A percentile compares a stretch with the other conserved stretches of the same genome.
phyloP scores from a whole-genome alignment of 352 stramenopile species.

The Globisporangium polare region DNA sequence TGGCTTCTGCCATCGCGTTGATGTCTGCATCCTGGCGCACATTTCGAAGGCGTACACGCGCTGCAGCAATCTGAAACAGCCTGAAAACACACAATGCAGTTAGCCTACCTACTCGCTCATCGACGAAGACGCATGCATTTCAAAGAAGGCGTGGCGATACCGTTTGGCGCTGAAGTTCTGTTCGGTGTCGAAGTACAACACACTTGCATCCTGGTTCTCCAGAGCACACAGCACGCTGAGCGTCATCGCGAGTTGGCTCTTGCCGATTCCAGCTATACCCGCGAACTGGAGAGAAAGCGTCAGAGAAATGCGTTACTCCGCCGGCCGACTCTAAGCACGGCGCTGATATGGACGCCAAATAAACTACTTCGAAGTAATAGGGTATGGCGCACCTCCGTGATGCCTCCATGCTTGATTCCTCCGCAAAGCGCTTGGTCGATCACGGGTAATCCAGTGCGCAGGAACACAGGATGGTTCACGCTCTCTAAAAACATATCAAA shows the following conservation, averaged over 20 bases:
- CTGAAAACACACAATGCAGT: conserved; percentile 15
- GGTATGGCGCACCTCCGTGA: conserved; percentile 38
- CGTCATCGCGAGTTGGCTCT: conserved; percentile 75
- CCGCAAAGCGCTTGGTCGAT: conserved; percentile 66
- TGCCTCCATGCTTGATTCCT: conserved; percentile 45
- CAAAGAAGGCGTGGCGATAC: too few relatives aligned
- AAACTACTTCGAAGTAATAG: too few relatives aligned
- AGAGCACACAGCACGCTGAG: conserved; percentile 62
- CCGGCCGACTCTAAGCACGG: neutral
- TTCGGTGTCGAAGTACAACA: conserved; percentile 73
- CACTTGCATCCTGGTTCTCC: conserved; percentile 47
- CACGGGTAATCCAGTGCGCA: conserved; percentile 55
- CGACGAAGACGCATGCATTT: too few relatives aligned
- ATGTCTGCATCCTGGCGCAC: conserved; percentile 16
- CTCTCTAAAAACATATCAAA: conserved; percentile 80
- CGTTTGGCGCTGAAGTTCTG: conserved; percentile 72
- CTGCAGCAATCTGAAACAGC: conserved; percentile 42
- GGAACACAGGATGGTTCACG: conserved; percentile 53
- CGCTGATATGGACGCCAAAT: neutral
- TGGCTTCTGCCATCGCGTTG: conserved; percentile 18
- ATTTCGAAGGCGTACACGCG: conserved; percentile 24
- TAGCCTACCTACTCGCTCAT: neutral
- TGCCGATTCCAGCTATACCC: conserved; percentile 66
- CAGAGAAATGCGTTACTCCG: neutral
- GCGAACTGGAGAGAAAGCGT: conserved; percentile 40